phyloP scores from a whole-genome alignment of 441 rosid species.

The Rhodomyrtus psidioides region DNA sequence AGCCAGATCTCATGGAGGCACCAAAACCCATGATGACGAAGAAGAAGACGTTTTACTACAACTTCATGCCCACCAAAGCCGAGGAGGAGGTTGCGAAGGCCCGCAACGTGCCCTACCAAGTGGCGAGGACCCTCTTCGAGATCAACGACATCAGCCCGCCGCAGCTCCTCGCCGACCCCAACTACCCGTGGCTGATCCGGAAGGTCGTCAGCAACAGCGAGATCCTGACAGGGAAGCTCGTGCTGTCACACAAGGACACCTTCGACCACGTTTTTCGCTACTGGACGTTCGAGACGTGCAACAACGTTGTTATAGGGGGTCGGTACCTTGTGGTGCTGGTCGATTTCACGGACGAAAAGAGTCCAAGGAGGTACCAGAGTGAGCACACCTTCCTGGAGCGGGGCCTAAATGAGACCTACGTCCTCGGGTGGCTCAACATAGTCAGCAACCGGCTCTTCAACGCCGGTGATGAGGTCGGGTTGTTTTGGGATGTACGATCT shows the following conservation, averaged over 20 bases:
- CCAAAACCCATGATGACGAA: not conserved
- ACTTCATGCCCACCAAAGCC: conserved; percentile 20
- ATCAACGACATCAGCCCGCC: not conserved
- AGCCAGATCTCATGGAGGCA: not conserved
- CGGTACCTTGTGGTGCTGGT: conserved; percentile 4
- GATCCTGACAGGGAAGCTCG: conserved; percentile 12
- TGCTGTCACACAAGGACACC: conserved; percentile 4
- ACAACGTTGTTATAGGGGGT: conserved; percentile 7
- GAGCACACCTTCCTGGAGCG: conserved; percentile 13
- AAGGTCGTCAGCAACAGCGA: conserved; percentile 5
- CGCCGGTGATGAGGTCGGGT: conserved; percentile 20
- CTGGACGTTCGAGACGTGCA: conserved; percentile 18
- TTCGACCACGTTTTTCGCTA: conserved; percentile 19
- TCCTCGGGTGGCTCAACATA: conserved; percentile 16
- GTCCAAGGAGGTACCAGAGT: conserved; percentile 12
- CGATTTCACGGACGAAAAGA: conserved; percentile 22
- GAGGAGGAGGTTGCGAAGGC: conserved; percentile 20
- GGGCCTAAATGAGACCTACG: conserved; percentile 3
- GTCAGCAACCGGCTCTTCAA: conserved; percentile 1
- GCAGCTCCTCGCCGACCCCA: not conserved
- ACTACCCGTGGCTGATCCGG: conserved; percentile 8
- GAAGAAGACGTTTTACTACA: conserved; percentile 18
- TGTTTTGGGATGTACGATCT: conserved; percentile 22
- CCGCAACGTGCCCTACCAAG: not conserved
- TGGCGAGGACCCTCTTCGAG: conserved; percentile 17